Percentiles rank a stretch among this genome's conserved stretches.
Evolutionary conservation across 805 yeast species (phyloP).

Genomic region (Teunomyces barrocoloradensis): DNA sequence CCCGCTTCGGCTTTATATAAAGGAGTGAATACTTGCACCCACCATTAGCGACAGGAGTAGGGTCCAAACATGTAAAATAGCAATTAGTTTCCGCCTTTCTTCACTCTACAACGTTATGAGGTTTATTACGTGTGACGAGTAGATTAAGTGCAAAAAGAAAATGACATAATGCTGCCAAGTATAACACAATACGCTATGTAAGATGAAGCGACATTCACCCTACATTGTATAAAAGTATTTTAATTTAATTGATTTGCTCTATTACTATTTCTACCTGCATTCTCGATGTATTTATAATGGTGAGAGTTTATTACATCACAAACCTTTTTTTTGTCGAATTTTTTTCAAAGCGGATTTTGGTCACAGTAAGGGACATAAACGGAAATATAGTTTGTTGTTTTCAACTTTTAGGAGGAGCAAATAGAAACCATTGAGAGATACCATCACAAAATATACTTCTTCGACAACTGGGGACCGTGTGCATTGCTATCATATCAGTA

Average conservation of each 20-base stretch:
- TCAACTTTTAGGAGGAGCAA: neutral
- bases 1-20: neutral
- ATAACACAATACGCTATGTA: neutral
- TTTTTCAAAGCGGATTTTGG: slow-evolving; percentile 2
- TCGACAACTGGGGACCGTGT: neutral
- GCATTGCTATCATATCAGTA: neutral
- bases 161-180: neutral
- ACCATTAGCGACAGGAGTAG: neutral
- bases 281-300: too few species aligned
- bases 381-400: neutral
- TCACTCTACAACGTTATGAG: neutral
- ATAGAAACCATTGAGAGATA: neutral
- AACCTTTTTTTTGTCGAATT: slow-evolving; percentile 3
- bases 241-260: too few species aligned
- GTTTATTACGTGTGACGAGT: neutral
- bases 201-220: neutral
- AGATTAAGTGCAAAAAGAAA: neutral
- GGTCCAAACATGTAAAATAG: neutral
- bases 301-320: slow-evolving; percentile 3
- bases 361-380: slow-evolving; percentile 1
- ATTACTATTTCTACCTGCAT: too few species aligned
- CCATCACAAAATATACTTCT: neutral
- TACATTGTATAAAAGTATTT: too few species aligned
- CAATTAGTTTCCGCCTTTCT: neutral
- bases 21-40: neutral